Percentiles rank a stretch among this genome's conserved stretches.
phyloP scores from a whole-genome alignment of 371 early-diverging fungal genomes.

The Rhizomucor pusillus region DNA sequence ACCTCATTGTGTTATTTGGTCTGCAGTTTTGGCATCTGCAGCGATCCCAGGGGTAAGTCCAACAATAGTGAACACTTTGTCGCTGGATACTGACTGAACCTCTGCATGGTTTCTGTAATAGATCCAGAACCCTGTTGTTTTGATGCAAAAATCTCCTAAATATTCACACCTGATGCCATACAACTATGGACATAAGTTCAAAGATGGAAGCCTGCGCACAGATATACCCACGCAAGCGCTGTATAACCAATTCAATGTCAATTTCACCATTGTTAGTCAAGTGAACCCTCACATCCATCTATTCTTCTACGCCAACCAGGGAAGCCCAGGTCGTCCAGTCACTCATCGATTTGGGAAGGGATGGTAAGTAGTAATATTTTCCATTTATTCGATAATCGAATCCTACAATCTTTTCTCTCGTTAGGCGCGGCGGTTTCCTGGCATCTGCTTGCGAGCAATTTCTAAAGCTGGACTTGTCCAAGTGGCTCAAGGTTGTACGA shows the following conservation, averaged over 20 bases:
- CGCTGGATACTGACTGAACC: too few species aligned
- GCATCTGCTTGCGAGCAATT: constrained; percentile 75
- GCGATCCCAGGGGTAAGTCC: constrained; percentile 50
- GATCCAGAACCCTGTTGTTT: constrained; percentile 79
- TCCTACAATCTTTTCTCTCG: background rate
- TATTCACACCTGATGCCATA: constrained; percentile 65
- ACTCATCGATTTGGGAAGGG: constrained; percentile 57
- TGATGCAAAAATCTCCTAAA: constrained; percentile 75
- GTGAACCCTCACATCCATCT: constrained; percentile 89
- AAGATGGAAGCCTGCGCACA: constrained; percentile 85
- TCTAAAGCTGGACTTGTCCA: constrained; percentile 81
- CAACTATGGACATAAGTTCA: constrained; percentile 76
- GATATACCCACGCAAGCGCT: constrained; percentile 83
- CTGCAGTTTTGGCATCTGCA: constrained; percentile 63
- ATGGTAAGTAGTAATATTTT: constrained; percentile 34
- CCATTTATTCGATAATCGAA: background rate
- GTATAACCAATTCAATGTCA: constrained; percentile 81
- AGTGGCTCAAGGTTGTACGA: constrained; percentile 80
- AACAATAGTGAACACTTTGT: too few species aligned
- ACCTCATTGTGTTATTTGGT: constrained; percentile 87
- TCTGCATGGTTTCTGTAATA: constrained; percentile 8
- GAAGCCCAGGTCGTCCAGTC: constrained; percentile 72
- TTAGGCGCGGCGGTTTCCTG: constrained; percentile 87
- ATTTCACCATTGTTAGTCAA: constrained; percentile 85
- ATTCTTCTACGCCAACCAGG: constrained; percentile 81